Evolutionary conservation across 495 filamentous ascomycete genomes (phyloP).

Genomic region (Xanthoparmelia taractica): DNA sequence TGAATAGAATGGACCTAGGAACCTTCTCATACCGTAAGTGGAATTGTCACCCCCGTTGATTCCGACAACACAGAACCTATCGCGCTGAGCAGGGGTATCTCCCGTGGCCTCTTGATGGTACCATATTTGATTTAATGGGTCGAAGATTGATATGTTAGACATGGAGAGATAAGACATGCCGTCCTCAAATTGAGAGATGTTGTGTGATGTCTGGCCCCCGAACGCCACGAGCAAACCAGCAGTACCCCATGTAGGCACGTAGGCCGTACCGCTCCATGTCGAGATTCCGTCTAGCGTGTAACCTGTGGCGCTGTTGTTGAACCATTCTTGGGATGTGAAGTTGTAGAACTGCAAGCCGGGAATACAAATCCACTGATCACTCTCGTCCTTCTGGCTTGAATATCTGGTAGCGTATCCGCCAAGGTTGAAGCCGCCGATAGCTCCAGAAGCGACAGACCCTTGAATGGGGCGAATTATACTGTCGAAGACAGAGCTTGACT

Average conservation of each 20-base stretch:
- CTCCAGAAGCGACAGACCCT: not conserved
- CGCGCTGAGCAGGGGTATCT: not conserved
- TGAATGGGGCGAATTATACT: not conserved
- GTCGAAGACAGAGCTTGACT: not conserved
- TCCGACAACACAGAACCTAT: slow-evolving; percentile 5
- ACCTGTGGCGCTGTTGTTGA: not conserved
- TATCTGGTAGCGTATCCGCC: not conserved
- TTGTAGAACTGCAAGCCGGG: slow-evolving; percentile 5
- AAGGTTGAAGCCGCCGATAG: slow-evolving; percentile 2
- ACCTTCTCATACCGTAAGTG: no score
- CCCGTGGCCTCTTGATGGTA: slow-evolving; percentile 1
- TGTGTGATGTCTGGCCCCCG: not conserved
- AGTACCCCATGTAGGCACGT: slow-evolving; percentile 2
- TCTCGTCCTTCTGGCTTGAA: not conserved
- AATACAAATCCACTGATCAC: not conserved
- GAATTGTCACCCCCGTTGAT: not conserved
- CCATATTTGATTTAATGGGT: not conserved
- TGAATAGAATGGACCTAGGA: no score
- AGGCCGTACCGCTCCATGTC: not conserved
- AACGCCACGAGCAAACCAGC: not conserved
- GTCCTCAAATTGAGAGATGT: not conserved
- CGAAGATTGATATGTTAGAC: slow-evolving; percentile 3
- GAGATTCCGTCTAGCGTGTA: not conserved
- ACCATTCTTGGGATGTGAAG: slow-evolving; percentile 3
- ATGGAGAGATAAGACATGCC: not conserved